phyloP scores from a whole-genome alignment of 495 filamentous ascomycete genomes.

The Symbiotaphrina buchneri region DNA sequence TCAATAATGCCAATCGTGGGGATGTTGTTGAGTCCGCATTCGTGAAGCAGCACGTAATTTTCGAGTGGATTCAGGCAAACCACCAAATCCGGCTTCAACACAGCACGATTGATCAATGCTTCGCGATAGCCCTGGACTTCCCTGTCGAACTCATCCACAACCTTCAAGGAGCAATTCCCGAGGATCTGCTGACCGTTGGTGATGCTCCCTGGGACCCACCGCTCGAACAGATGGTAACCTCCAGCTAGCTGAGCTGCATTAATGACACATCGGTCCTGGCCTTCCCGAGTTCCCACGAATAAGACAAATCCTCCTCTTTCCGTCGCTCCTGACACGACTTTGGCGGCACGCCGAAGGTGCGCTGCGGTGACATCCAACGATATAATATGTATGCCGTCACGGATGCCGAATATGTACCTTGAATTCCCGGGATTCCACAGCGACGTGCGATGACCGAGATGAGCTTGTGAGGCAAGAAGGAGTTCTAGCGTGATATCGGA shows the following conservation, averaged over 20 bases:
- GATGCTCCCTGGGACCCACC: conserved; percentile 81
- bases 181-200: conserved; percentile 88
- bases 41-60: conserved; percentile 74
- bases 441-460: conserved; percentile 80
- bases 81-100: conserved; percentile 72
- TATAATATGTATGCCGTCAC: conserved; percentile 84
- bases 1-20: conserved; percentile 91
- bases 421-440: conserved; percentile 92
- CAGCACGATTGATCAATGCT: conserved; percentile 32
- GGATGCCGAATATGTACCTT: conserved; percentile 83
- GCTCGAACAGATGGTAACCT: conserved; percentile 77
- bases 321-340: conserved; percentile 71
- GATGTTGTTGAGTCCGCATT: conserved; percentile 70
- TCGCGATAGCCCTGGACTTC: conserved; percentile 38
- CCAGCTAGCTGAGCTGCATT: conserved; percentile 53
- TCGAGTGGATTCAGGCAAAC: conserved; percentile 82
- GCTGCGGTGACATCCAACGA: conserved; percentile 68
- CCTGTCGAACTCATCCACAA: conserved; percentile 48
- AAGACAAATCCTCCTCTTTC: conserved; percentile 66
- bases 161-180: conserved; percentile 34
- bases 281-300: conserved; percentile 69
- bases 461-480: conserved; percentile 72
- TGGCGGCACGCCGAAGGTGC: conserved; percentile 71
- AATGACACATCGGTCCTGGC: conserved; percentile 58
- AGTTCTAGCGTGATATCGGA: conserved; percentile 74